These are phyloP conservation scores for Podila horticola DNA, from an alignment of 192 early-diverging fungal species.

Conservation along the genomic window DNA sequence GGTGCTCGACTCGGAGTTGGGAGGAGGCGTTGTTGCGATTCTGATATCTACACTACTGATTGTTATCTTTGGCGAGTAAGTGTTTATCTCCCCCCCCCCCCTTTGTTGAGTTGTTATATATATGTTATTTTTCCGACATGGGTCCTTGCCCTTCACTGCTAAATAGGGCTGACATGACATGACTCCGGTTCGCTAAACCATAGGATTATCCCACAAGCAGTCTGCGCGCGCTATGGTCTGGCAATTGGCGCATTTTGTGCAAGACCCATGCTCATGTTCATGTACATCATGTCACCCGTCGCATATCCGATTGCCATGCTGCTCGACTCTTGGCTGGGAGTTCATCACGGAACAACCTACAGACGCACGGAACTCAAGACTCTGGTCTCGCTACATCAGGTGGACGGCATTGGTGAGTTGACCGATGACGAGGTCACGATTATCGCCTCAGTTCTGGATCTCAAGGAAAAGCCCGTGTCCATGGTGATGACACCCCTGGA, in stretches of 20 bases:
- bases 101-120: neutral
- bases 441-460: slow-evolving; percentile 71
- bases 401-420: slow-evolving; percentile 70
- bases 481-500: slow-evolving; percentile 73
- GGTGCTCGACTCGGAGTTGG: slow-evolving; percentile 74
- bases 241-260: slow-evolving; percentile 92
- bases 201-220: slow-evolving; percentile 88
- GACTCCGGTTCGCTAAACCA: neutral
- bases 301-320: slow-evolving; percentile 89
- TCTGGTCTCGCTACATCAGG: slow-evolving; percentile 76
- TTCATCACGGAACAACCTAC: slow-evolving; percentile 83
- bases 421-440: slow-evolving; percentile 74
- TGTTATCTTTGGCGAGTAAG: slow-evolving; percentile 90
- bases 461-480: slow-evolving; percentile 68
- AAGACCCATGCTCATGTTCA: slow-evolving; percentile 29
- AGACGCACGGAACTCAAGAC: slow-evolving; percentile 76
- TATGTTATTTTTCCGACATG: too few species aligned
- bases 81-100: neutral
- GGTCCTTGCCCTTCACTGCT: too few species aligned
- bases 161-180: neutral
- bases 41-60: slow-evolving; percentile 84
- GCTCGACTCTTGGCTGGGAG: slow-evolving; percentile 84
- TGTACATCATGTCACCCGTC: slow-evolving; percentile 65
- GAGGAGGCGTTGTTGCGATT: slow-evolving; percentile 82
- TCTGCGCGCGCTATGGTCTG: slow-evolving; percentile 90